These are phyloP conservation scores for Phoma herbarum DNA, from an alignment of 2,329 filamentous ascomycete species.

Conservation along the genomic window DNA sequence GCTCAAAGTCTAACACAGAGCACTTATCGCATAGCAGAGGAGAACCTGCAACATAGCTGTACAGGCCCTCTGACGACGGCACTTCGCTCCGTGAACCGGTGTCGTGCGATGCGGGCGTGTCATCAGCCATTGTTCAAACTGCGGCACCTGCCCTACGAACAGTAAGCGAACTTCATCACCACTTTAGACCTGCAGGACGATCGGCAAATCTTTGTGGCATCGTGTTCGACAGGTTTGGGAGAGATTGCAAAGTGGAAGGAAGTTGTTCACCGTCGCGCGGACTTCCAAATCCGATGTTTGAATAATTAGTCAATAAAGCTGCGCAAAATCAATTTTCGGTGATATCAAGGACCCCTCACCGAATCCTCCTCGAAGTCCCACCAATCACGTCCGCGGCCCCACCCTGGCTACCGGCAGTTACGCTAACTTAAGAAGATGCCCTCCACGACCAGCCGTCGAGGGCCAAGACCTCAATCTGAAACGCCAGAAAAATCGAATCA, in stretches of 20 bases:
- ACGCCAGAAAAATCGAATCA: conserved; percentile 21
- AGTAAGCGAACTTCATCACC: conserved; percentile 2
- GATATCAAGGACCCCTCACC: conserved; percentile 17
- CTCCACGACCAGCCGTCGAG: conserved; percentile 5
- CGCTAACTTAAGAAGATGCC: conserved; percentile 7
- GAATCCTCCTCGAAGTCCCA: conserved; percentile 4
- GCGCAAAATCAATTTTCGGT: conserved; percentile 6
- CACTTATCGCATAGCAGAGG: conserved; percentile 19
- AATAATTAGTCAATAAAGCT: neutral
- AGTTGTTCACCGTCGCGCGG: neutral
- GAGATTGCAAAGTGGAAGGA: neutral
- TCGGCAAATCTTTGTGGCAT: neutral
- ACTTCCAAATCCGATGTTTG: neutral
- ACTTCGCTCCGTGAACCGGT: neutral
- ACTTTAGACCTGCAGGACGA: conserved; percentile 3
- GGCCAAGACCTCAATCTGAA: conserved; percentile 20
- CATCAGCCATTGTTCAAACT: conserved; percentile 7
- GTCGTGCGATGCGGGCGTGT: neutral
- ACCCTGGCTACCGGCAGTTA: conserved; percentile 6
- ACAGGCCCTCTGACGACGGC: neutral
- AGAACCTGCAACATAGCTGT: neutral
- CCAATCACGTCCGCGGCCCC: conserved; percentile 8
- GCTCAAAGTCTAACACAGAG: conserved; percentile 9
- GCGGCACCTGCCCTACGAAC: conserved; percentile 3
- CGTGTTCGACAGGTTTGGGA: neutral